Evolutionary conservation across 176 grass and related monocot species (phyloP).

Genomic region (Oryza glaberrima): DNA sequence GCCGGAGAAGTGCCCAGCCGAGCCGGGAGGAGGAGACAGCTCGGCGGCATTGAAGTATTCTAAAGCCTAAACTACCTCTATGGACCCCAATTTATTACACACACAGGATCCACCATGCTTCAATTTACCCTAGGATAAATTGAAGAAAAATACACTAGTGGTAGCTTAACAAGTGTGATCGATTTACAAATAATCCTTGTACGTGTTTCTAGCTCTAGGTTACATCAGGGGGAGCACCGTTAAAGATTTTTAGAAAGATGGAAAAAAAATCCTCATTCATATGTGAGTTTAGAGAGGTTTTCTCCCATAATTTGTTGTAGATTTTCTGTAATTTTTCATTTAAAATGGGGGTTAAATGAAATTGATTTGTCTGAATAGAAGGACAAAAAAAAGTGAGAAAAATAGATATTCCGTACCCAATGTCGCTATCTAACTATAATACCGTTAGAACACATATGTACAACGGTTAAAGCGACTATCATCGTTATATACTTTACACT

Average conservation of each 20-base stretch:
- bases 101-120: background rate
- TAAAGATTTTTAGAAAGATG: too few species aligned
- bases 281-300: too few species aligned
- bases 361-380: too few species aligned
- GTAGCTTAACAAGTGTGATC: background rate
- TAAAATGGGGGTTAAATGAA: too few species aligned
- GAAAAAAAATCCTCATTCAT: too few species aligned
- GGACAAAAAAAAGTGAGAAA: too few species aligned
- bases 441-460: background rate
- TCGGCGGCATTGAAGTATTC: slow-evolving; percentile 28
- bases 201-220: background rate
- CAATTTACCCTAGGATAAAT: background rate
- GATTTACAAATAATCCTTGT: background rate
- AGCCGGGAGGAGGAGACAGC: slow-evolving; percentile 32
- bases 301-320: too few species aligned
- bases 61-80: slow-evolving; percentile 21
- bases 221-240: too few species aligned
- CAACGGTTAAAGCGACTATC: too few species aligned
- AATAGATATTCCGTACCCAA: background rate
- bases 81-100: slow-evolving; percentile 1
- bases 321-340: background rate
- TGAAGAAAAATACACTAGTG: background rate
- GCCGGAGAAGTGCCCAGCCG: background rate
- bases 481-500: too few species aligned
- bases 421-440: background rate